Evolutionary conservation across 1,139 yeast species (phyloP), one percentile per base, ranked within the genome.

Genomic region (Hanseniaspora uvarum): DNA sequence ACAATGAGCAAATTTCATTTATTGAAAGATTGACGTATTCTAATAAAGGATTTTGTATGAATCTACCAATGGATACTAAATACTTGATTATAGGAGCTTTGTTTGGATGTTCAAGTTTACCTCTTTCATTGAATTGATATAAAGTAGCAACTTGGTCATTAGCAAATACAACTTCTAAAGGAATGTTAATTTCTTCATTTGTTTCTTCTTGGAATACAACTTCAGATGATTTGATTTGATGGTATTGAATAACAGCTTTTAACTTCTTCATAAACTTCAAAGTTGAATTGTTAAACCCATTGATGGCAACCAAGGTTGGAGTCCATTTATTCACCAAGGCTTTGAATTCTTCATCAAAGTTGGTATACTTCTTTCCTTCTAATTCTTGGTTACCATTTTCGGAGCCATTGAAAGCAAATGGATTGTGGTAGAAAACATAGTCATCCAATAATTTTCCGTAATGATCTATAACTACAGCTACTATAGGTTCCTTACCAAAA

Each of bases 131-230:
- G 63, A 83, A 80, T 67, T 89, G 95, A 65, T 77, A 92, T 58
- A 94, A 76, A 55, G 94, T 74, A 0, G 98, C 96, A 34, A 94
- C 88, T 66, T 92, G 98, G 66, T 92, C 96, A 61, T 84, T 86
- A 31, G 86, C 95, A 81, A 88, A 92, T 16, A 88, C 72, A 3
- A 86, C 79, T 34, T 50, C 53, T 14, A 50, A 50, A 16, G 53
- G 48, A 16, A 50, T 41, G 19, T 43, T 41, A 19, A 50, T 26
- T 23, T 50, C 48, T 30, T 41, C 47, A 36, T 39, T 31, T 4
- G 47, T 50, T 10, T 23, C 21, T 11, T 50, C 48, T 43, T 50
- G 53, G 26, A 36, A 23, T 8, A 50, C 24, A 28, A 40, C 23
- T 12, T 50, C 53, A 2, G 53, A 50, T 7, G 53, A 75, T 54